A percentile compares a stretch with the other conserved stretches of the same genome.
Conservation (phyloP, 2,329 filamentous ascomycete genomes). For the Cercospora sp. region DNA sequence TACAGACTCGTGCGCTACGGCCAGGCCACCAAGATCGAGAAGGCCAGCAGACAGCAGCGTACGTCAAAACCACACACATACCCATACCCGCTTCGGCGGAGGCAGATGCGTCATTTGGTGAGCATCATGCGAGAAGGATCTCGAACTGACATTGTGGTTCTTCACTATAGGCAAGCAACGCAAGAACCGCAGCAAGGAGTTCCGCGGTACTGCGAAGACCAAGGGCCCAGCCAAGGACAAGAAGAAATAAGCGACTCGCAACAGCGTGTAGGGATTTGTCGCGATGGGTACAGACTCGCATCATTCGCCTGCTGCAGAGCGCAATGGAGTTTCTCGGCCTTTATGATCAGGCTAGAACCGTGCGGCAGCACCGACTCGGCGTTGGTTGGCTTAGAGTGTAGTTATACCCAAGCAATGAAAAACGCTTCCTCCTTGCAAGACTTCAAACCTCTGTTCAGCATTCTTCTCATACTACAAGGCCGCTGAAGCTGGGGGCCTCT, state of each 20-base stretch:
- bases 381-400: conserved; percentile 31
- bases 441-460: neutral
- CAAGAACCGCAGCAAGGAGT: conserved; percentile 99
- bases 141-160: conserved; percentile 25
- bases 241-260: conserved; percentile 53
- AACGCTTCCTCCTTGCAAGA: conserved; percentile 17
- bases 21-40: conserved; percentile 91
- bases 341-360: conserved; percentile 22
- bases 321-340: conserved; percentile 23
- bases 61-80: conserved; percentile 55
- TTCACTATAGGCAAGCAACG: conserved; percentile 87
- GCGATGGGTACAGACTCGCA: conserved; percentile 24
- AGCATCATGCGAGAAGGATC: conserved; percentile 18
- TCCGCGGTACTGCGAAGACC: conserved; percentile 96
- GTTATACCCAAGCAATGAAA: conserved; percentile 28
- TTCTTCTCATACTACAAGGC: neutral
- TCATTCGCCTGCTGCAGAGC: conserved; percentile 25
- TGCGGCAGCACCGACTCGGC: conserved; percentile 27
- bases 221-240: conserved; percentile 96
- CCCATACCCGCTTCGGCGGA: conserved; percentile 15
- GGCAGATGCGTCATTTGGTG: conserved; percentile 17
- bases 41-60: conserved; percentile 98
- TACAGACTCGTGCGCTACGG: conserved; percentile 96
- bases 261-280: conserved; percentile 16
- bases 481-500: neutral